A percentile compares a stretch with the other conserved stretches of the same genome.
phyloP scores from a whole-genome alignment of 768 basidiomycete genomes.

The Kondoa malvinella region DNA sequence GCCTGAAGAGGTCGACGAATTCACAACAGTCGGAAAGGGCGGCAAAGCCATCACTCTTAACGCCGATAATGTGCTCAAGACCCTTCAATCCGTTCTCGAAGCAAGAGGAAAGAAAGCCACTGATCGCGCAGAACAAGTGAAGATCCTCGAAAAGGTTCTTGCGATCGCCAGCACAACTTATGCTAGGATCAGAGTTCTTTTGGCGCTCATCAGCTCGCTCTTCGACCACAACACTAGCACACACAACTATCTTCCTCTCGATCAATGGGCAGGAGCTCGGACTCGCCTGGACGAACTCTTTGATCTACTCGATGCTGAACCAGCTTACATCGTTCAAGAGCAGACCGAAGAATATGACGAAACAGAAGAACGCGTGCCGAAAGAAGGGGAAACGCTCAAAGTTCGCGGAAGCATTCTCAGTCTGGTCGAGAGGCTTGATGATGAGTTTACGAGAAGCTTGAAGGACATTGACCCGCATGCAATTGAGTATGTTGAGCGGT shows the following conservation, averaged over 20 bases:
- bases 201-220: slow-evolving; percentile 80
- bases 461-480: slow-evolving; percentile 98
- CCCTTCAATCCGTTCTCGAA: slow-evolving; percentile 74
- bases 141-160: slow-evolving; percentile 68
- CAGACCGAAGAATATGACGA: slow-evolving; percentile 89
- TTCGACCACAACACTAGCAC: slow-evolving; percentile 91
- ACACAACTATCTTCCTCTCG: slow-evolving; percentile 57
- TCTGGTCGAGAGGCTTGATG: slow-evolving; percentile 87
- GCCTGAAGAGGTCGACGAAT: slow-evolving; percentile 43
- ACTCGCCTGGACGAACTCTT: slow-evolving; percentile 77
- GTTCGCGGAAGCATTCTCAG: slow-evolving; percentile 92
- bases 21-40: slow-evolving; percentile 78
- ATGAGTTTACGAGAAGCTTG: slow-evolving; percentile 90
- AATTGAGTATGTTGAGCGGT: slow-evolving; percentile 91
- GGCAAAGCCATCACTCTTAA: slow-evolving; percentile 69
- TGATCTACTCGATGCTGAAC: slow-evolving; percentile 52
- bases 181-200: slow-evolving; percentile 80
- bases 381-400: slow-evolving; percentile 48
- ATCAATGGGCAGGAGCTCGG: slow-evolving; percentile 75
- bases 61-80: slow-evolving; percentile 76
- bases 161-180: slow-evolving; percentile 74
- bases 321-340: slow-evolving; percentile 62
- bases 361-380: slow-evolving; percentile 59
- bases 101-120: slow-evolving; percentile 84
- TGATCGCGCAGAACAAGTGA: slow-evolving; percentile 84